Percentiles rank a stretch among this genome's conserved stretches.
phyloP scores from a whole-genome alignment of 164 flowering plant genomes.

The Vitis vinifera region ASM3070453v1 NC_081822.1:6834501-6835000 shows the following conservation, averaged over 20 bases:
- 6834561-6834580: conserved; percentile 84
- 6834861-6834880: not conserved
- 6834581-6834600: conserved; percentile 88
- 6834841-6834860: not conserved
- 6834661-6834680: not conserved
- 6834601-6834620: not conserved
- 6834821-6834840: conserved; percentile 76
- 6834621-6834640: too few relatives aligned
- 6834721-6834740: conserved; percentile 72
- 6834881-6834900: not conserved
- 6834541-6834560: conserved; percentile 86
- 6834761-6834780: conserved; percentile 59
- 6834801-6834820: conserved; percentile 88
- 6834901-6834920: not conserved
- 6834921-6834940: not conserved
- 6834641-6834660: too few relatives aligned
- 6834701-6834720: conserved; percentile 85
- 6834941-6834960: conserved; percentile 87
- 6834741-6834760: conserved; percentile 68
- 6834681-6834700: not conserved
- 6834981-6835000: conserved; percentile 85
- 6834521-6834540: conserved; percentile 87
- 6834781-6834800: conserved; percentile 30
- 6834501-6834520: conserved; percentile 41
- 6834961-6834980: conserved; percentile 92